Conservation (phyloP, 208 protist genomes). For the Sergeia podlipaevii region DNA sequence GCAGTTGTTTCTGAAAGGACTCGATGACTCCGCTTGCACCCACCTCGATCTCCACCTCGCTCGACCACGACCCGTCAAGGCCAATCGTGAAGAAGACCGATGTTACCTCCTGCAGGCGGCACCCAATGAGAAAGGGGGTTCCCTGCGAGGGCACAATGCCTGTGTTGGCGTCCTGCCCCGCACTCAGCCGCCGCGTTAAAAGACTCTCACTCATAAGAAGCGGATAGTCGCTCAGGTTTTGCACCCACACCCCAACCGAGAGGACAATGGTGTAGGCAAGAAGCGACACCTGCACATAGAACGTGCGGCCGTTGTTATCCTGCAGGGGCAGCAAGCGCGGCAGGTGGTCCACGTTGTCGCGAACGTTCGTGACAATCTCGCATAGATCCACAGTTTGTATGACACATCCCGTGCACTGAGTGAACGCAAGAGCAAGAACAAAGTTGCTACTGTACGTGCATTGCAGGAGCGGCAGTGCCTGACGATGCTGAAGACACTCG, state of each 20-base stretch:
- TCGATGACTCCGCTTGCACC: slow-evolving; percentile 62
- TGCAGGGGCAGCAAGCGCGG: slow-evolving; percentile 44
- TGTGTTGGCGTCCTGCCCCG: slow-evolving; percentile 48
- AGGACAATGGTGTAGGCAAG: slow-evolving; percentile 60
- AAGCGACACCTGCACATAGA: slow-evolving; percentile 67
- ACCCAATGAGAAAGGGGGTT: slow-evolving; percentile 66
- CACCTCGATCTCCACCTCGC: slow-evolving; percentile 43
- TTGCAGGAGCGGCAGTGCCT: slow-evolving; percentile 45
- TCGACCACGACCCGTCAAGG: slow-evolving; percentile 68
- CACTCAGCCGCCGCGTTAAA: slow-evolving; percentile 36
- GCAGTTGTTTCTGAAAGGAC: slow-evolving; percentile 25
- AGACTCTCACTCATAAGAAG: slow-evolving; percentile 55
- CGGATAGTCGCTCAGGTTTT: slow-evolving; percentile 79
- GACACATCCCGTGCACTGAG: slow-evolving; percentile 55
- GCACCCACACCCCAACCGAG: slow-evolving; percentile 73
- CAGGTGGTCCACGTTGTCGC: slow-evolving; percentile 39
- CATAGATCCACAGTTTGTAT: slow-evolving; percentile 33
- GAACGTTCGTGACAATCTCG: slow-evolving; percentile 31
- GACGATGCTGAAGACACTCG: slow-evolving; percentile 45
- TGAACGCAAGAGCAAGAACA: slow-evolving; percentile 45
- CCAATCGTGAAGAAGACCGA: slow-evolving; percentile 56
- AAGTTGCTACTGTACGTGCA: slow-evolving; percentile 57
- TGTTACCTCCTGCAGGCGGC: slow-evolving; percentile 42
- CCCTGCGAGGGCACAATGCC: slow-evolving; percentile 79
- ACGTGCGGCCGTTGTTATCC: slow-evolving; percentile 46